phyloP scores from a whole-genome alignment of 139 green algal genomes.

The Chlamydomonas sphaeroides region DNA sequence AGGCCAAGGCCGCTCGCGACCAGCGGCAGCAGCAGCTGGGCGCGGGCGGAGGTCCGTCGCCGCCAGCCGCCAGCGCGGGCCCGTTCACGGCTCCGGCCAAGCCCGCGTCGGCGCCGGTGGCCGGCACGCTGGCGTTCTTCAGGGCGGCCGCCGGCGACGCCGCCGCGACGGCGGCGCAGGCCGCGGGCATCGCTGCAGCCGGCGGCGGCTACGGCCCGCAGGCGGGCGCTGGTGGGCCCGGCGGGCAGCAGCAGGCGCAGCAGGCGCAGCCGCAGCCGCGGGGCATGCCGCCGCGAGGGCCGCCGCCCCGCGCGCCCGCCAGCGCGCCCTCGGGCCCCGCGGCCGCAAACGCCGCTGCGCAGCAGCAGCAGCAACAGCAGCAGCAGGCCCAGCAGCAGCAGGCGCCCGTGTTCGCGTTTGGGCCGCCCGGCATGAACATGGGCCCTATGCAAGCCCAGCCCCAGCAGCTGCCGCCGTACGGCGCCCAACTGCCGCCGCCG shows the following conservation, averaged over 20 bases:
- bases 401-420: neutral
- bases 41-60: neutral
- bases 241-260: no score
- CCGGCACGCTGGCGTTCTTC: neutral
- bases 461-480: no score
- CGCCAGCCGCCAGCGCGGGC: neutral
- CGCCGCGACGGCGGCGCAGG: neutral
- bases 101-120: conserved; percentile 2
- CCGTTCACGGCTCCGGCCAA: neutral
- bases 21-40: conserved; percentile 43
- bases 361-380: conserved; percentile 25
- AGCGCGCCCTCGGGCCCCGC: conserved; percentile 1
- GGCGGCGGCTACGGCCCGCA: neutral
- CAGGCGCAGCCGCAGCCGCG: conserved; percentile 1
- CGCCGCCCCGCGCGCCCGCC: neutral
- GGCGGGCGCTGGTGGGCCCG: neutral
- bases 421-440: neutral
- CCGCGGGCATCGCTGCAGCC: no score
- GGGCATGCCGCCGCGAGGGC: conserved; percentile 8
- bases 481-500: no score
- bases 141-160: no score
- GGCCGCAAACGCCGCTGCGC: neutral
- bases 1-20: conserved; percentile 50
- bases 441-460: no score
- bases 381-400: conserved; percentile 11